A percentile compares a stretch with the other conserved stretches of the same genome.
Conservation (phyloP, 352 stramenopile genomes). For the Globisporangium okanoganense region DNA sequence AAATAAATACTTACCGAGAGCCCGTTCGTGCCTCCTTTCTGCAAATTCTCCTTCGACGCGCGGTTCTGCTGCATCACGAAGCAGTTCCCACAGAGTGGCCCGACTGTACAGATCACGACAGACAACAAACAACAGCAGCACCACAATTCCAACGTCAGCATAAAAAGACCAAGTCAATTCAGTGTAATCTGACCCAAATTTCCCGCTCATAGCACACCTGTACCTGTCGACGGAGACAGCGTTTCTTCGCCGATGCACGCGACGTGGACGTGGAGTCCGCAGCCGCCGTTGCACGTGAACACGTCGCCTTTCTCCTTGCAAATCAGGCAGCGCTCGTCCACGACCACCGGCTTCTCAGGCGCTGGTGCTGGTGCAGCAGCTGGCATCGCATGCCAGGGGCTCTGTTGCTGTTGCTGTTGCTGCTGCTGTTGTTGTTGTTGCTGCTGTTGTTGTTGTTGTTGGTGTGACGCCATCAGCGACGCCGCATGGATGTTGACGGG, state of each 20-base stretch:
- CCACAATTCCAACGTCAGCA: neutral
- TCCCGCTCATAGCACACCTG: neutral
- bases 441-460: neutral
- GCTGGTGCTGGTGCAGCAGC: neutral
- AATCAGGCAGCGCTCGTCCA: constrained; percentile 36
- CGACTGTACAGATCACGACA: constrained; percentile 23
- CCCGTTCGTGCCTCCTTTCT: constrained; percentile 47
- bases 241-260: constrained; percentile 57
- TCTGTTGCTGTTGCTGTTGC: constrained; percentile 2
- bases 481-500: constrained; percentile 5
- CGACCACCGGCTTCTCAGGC: neutral
- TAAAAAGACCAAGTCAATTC: neutral
- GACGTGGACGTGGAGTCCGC: constrained; percentile 49
- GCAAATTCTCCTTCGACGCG: constrained; percentile 62
- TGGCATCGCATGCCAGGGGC: neutral
- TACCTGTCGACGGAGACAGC: constrained; percentile 53
- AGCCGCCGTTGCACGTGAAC: constrained; percentile 56
- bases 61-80: constrained; percentile 70
- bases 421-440: constrained; percentile 12
- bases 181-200: neutral
- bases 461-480: neutral
- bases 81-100: constrained; percentile 66
- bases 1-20: constrained; percentile 36
- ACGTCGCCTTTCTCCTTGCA: constrained; percentile 49
- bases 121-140: neutral